Percentiles rank a stretch among this genome's conserved stretches.
Evolutionary conservation across 306 rosid species (phyloP).

Genomic region (Cajanus cajan): DNA sequence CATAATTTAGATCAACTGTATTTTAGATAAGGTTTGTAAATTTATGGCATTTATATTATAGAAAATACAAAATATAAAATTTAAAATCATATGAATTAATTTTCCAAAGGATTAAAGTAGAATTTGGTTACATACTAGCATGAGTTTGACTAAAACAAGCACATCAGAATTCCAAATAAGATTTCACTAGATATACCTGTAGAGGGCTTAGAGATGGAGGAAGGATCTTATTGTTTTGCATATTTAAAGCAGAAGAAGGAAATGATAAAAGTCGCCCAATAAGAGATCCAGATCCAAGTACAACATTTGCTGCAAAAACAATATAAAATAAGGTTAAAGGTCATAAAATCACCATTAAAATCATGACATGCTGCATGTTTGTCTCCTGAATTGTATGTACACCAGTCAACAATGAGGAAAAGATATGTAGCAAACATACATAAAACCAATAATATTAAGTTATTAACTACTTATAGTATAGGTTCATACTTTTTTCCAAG

Average conservation of each 20-base stretch:
- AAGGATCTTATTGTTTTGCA: slow-evolving; percentile 42
- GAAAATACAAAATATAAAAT: slow-evolving; percentile 13
- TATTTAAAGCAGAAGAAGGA: slow-evolving; percentile 38
- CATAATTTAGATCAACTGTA: slow-evolving; percentile 5
- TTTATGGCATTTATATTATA: neutral
- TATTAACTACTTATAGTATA: neutral
- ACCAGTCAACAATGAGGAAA: slow-evolving; percentile 14
- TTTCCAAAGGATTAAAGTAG: slow-evolving; percentile 13
- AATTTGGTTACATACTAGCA: neutral
- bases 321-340: slow-evolving; percentile 11
- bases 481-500: neutral
- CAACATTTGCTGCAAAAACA: slow-evolving; percentile 67
- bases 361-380: slow-evolving; percentile 15
- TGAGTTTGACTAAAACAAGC: slow-evolving; percentile 19
- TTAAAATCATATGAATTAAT: neutral
- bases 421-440: slow-evolving; percentile 1
- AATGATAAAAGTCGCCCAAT: slow-evolving; percentile 68
- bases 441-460: neutral
- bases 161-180: slow-evolving; percentile 24
- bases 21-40: neutral
- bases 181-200: slow-evolving; percentile 56
- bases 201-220: slow-evolving; percentile 59
- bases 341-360: slow-evolving; percentile 28
- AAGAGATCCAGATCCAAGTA: slow-evolving; percentile 68
- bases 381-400: neutral